phyloP scores from a whole-genome alignment of 2,329 filamentous ascomycete genomes.

The Pyrenophora seminiperda region DNA sequence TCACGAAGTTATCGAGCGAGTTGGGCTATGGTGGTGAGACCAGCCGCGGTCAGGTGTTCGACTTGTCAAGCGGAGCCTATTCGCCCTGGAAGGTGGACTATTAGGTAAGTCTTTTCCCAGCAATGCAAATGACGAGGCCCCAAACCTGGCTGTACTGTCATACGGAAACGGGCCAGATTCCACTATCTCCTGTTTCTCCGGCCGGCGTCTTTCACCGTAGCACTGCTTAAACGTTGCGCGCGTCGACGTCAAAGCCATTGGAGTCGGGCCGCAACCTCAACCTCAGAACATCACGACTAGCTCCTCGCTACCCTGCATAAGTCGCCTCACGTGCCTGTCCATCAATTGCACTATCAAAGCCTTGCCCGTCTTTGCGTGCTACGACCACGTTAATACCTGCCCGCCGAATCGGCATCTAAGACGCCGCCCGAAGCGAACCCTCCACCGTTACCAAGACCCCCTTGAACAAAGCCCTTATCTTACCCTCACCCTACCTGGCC shows the following conservation, averaged over 20 bases:
- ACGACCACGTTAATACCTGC: constrained; percentile 25
- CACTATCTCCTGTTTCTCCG: constrained; percentile 46
- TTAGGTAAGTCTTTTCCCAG: constrained; percentile 44
- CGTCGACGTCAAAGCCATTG: constrained; percentile 14
- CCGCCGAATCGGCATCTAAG: constrained; percentile 31
- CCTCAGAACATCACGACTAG: constrained; percentile 12
- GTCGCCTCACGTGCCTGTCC: constrained; percentile 31
- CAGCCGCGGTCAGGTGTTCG: constrained; percentile 33
- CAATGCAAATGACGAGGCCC: constrained; percentile 32
- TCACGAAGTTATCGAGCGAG: constrained; percentile 30
- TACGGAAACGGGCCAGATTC: constrained; percentile 30
- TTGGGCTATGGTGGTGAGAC: constrained; percentile 19
- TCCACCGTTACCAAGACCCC: constrained; percentile 14
- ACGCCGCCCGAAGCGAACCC: constrained; percentile 19
- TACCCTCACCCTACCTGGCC: constrained; percentile 17
- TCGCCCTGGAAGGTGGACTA: constrained; percentile 37
- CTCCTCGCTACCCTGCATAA: constrained; percentile 30
- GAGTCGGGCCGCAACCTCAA: constrained; percentile 11
- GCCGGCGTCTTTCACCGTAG: constrained; percentile 18
- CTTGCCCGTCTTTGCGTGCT: constrained; percentile 10
- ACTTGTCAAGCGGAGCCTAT: constrained; percentile 41
- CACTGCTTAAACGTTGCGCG: constrained; percentile 5
- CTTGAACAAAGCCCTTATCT: constrained; percentile 32
- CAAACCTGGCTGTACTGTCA: constrained; percentile 32
- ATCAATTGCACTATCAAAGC: constrained; percentile 22